Base-by-base conservation (phyloP, 495 filamentous ascomycete genomes). In the Penicillium canescens region DNA sequence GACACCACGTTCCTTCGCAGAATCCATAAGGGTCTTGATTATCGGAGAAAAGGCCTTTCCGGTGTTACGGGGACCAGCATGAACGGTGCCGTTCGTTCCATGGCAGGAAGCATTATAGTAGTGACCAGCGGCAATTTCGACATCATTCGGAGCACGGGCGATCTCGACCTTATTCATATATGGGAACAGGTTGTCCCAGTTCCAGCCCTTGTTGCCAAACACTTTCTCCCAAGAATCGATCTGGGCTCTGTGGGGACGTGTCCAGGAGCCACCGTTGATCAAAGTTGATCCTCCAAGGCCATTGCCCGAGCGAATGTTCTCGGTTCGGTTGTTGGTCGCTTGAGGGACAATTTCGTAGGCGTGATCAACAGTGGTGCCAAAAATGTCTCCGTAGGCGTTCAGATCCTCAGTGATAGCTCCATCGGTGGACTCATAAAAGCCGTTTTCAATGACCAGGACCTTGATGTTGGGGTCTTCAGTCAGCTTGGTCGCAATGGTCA, bases 381-480 rank as follows among this genome's bases (percentile, higher is more conserved):
- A 71, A 38, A 71, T 71, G 37, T 67, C 45, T 7, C 70, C 70
- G 26, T 72, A 71, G n/a, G 56, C 57, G 51, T 70, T 72, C 36
- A 65, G 64, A 36, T 75, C 59, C 20, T 71, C 56, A 16, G 67
- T 66, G 10, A 73, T 63, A 0, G 66, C 42, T 0, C 71, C 71
- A n/a, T 63, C 20, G 42, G 68, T 68, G 21, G 60, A 63, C 21
- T 55, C 52, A 34, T 56, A 65, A 35, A 56, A 59, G 3, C 82
- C 82, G 20, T 73, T 79, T 58, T 85, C 81, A 44, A 84, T 70
- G 4, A 83, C 76, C 2, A 78, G 57, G 14, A 85, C 80, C 4
- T 53, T 61, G 37, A 77, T 68, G 20, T 75, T 57, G 11, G 67
- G 60, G 53, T 78, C 67, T 41, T 79, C 76, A 12, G 73, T 70